Evolutionary conservation across 2,329 filamentous ascomycete genomes (phyloP).

Genomic region (Apiospora arundinis): DNA sequence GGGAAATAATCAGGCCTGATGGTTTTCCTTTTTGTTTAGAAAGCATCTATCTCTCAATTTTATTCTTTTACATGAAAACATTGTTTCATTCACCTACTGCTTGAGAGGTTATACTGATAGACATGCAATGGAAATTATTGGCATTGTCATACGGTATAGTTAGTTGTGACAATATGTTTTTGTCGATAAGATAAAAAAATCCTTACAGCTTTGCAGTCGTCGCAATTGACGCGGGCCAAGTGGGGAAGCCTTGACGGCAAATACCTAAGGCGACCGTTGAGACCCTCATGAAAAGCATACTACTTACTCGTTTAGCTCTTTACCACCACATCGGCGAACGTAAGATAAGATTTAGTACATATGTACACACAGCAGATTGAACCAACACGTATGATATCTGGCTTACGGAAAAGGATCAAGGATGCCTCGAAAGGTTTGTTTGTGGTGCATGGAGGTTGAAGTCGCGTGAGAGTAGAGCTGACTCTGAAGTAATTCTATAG

Average conservation of each 20-base stretch:
- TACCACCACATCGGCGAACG: background rate
- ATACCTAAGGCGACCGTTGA: background rate
- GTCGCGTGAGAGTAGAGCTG: background rate
- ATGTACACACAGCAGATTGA: background rate
- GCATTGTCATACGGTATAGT: background rate
- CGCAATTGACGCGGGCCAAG: background rate
- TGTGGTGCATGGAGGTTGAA: too few species aligned
- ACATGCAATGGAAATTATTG: too few species aligned
- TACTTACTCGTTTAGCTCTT: background rate
- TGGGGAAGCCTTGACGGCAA: background rate
- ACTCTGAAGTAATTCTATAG: conserved; percentile 20
- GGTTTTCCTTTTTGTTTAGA: background rate
- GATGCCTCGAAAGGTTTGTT: conserved; percentile 1
- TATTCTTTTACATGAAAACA: background rate
- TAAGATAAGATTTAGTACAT: too few species aligned
- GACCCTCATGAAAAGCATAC: background rate
- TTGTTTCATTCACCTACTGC: too few species aligned
- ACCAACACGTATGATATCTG: too few species aligned
- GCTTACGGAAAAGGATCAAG: too few species aligned
- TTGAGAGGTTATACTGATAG: too few species aligned
- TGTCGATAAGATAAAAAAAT: background rate
- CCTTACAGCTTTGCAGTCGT: background rate
- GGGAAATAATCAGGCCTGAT: background rate
- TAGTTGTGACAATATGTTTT: background rate
- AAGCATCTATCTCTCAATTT: background rate